phyloP scores from a whole-genome alignment of 78 protist species.

The Carpediemonas membranifera region DNA sequence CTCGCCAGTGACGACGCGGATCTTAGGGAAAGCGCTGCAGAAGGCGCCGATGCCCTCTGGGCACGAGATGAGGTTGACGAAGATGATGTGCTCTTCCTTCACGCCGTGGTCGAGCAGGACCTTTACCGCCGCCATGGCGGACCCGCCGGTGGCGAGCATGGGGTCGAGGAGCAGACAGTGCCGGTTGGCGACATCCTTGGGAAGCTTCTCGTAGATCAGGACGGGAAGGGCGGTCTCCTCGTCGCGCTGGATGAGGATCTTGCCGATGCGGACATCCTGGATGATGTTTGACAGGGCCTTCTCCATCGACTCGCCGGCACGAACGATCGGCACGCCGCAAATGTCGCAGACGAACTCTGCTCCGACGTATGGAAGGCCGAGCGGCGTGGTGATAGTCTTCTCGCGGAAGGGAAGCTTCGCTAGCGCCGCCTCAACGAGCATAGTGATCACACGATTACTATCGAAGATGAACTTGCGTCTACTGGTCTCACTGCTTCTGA shows the following conservation, averaged over 20 bases:
- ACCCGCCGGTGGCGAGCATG: conserved; percentile 51
- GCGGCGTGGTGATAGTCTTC: background rate
- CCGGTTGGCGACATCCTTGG: conserved; percentile 1
- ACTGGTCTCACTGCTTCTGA: background rate
- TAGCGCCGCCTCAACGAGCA: background rate
- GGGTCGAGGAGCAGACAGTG: conserved; percentile 38
- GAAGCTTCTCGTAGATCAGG: conserved; percentile 32
- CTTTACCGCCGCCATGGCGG: conserved; percentile 12
- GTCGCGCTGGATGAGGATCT: conserved; percentile 26
- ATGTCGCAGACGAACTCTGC: background rate
- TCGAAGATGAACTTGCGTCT: background rate
- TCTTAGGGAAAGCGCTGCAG: background rate
- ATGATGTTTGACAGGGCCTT: background rate
- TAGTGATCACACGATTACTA: background rate
- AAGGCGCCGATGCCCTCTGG: conserved; percentile 34
- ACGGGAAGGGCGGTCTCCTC: conserved; percentile 19
- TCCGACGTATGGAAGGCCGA: too few relatives aligned
- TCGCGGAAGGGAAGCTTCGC: background rate
- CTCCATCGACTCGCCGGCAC: conserved; percentile 19
- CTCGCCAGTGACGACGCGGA: background rate
- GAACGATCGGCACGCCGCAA: conserved; percentile 14
- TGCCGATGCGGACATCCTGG: background rate
- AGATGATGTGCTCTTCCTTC: conserved; percentile 39
- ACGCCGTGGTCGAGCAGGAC: conserved; percentile 33
- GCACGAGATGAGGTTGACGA: conserved; percentile 46